Base-by-base conservation (phyloP, 169 alveolate genomes). In the Plasmodium cynomolgi region DNA sequence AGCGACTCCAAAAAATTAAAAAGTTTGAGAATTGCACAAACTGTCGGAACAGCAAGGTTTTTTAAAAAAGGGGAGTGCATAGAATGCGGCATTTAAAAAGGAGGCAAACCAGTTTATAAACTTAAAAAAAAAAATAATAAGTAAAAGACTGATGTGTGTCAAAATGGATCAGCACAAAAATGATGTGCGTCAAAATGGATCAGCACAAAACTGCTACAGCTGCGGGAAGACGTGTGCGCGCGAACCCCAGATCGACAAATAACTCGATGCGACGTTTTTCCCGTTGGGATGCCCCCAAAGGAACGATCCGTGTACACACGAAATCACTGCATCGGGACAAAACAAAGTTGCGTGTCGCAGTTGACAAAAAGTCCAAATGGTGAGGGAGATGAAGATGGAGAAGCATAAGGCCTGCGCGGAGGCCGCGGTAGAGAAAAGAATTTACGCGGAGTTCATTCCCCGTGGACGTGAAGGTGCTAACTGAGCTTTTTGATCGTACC, bases 401-500 rank as follows among this genome's bases (percentile, higher is more conserved):
- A 50, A 50, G 23, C 0, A 50, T 50, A 50, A 13, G 62, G 17
- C 62, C 26, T 50, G 62, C n/a, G 20, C 20, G 62, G 23, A 8
- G 77, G n/a, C 41, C 37, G 77, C n/a, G 77, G 37, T 68, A 33
- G 77, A 7, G 77, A 68, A 68, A 11, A 26, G 37, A 68, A 23
- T 68, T 26, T 68, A 68, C 41, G 37, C 17, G n/a, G 15, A 68
- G 3, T 68, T 26, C 37, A 68, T 68, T 68, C 37, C 77, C n/a
- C 77, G 9, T 68, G 41, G 72, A n/a, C 47, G 26, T 29, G 75
- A 33, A 17, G 26, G 39, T 71, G 58, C 81, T 86, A 86, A 86
- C 41, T 75, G 31, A 86, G 41, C 85, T 29, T 86, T 56, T 86
- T 86, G 20, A 86, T 86, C 1, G 85, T 79, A 23, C 93, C 93